These are phyloP conservation scores for Sextonia rubra DNA, from an alignment of 164 flowering plant species.

Conservation along the genomic window DNA sequence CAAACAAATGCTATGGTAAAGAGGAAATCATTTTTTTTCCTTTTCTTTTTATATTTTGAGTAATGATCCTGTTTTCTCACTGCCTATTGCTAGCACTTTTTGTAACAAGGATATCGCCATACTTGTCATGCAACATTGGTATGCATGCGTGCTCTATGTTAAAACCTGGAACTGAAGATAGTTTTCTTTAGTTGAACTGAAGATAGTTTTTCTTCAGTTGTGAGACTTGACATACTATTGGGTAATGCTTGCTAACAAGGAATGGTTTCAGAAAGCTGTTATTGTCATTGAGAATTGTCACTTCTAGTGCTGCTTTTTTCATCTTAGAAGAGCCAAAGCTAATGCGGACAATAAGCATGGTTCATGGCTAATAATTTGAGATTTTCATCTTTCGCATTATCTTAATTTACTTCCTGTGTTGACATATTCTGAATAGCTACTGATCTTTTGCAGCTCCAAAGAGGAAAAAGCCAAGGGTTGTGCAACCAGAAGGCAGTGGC, in stretches of 20 bases:
- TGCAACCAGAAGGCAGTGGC: constrained; percentile 4
- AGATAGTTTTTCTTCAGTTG: not conserved
- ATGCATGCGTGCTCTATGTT: too few relatives aligned
- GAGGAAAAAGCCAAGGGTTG: constrained; percentile 14
- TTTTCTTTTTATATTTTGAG: not conserved
- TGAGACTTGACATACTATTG: not conserved
- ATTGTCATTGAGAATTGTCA: too few relatives aligned
- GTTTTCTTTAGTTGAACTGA: not conserved
- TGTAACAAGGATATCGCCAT: not conserved
- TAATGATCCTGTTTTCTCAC: not conserved
- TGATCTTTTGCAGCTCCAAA: constrained; percentile 15
- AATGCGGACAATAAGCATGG: too few relatives aligned
- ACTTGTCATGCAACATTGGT: not conserved
- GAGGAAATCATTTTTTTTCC: not conserved
- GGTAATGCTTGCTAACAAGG: too few relatives aligned
- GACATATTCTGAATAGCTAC: too few relatives aligned
- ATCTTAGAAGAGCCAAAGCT: too few relatives aligned
- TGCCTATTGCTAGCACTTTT: too few relatives aligned
- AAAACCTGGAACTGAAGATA: not conserved
- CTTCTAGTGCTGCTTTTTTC: too few relatives aligned
- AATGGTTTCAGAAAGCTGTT: too few relatives aligned
- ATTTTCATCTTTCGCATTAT: not conserved
- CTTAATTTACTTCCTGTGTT: not conserved
- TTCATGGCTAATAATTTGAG: too few relatives aligned
- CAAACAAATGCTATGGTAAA: not conserved